phyloP scores from a whole-genome alignment of 495 filamentous ascomycete genomes.

The Aspergillus carlsbadensis region DNA sequence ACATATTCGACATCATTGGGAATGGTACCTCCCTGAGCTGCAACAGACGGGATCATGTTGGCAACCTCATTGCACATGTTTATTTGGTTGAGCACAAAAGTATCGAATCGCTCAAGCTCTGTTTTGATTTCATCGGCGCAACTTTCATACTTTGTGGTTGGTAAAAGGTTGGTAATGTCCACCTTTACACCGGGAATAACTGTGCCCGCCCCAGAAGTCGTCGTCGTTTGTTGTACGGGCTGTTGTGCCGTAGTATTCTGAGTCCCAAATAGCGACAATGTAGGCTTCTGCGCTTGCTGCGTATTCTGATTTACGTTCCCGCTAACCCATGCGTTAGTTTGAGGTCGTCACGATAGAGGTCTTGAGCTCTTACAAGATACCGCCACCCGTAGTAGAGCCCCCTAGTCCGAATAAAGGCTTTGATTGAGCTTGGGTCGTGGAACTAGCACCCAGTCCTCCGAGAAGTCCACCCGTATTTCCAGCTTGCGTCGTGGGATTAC shows the following conservation, averaged over 20 bases:
- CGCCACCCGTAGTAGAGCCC: conserved; percentile 28
- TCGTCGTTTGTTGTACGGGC: conserved; percentile 45
- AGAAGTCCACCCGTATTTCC: conserved; percentile 36
- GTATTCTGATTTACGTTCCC: conserved; percentile 26
- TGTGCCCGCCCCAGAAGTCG: conserved; percentile 40
- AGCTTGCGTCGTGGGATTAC: conserved; percentile 36
- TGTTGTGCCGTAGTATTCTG: conserved; percentile 38
- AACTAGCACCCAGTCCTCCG: conserved; percentile 25
- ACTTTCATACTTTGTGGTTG: conserved; percentile 88
- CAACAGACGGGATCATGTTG: conserved; percentile 57
- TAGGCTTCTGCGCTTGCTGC: conserved; percentile 37
- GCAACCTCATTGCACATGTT: conserved; percentile 46
- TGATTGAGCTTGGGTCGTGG: conserved; percentile 38
- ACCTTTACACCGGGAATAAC: conserved; percentile 69
- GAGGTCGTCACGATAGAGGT: conserved; percentile 13
- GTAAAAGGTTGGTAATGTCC: conserved; percentile 69
- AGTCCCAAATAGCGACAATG: conserved; percentile 40
- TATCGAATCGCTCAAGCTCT: conserved; percentile 71
- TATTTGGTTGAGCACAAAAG: conserved; percentile 69
- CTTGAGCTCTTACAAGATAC: conserved; percentile 50
- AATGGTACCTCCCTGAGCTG: conserved; percentile 60
- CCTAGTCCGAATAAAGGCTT: conserved; percentile 37
- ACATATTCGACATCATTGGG: conserved; percentile 75
- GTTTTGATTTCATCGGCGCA: conserved; percentile 79
- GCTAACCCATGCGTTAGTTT: conserved; percentile 23